phyloP scores from a whole-genome alignment of 2,329 filamentous ascomycete genomes.

The Bipolaris cookei region DNA sequence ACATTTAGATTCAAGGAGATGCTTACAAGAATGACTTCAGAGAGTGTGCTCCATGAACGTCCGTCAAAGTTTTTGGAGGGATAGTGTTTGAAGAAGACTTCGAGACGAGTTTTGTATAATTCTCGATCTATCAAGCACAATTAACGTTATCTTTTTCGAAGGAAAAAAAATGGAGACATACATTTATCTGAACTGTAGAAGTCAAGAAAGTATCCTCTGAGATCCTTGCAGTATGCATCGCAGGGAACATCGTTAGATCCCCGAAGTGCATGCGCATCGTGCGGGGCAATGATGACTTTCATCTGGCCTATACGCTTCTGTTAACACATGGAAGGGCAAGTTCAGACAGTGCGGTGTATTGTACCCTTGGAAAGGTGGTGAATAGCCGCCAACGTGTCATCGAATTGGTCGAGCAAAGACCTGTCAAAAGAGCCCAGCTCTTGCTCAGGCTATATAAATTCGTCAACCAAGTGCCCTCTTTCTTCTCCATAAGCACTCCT shows the following conservation, averaged over 20 bases:
- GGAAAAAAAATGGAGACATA: conserved; percentile 10
- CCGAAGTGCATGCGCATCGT: conserved; percentile 44
- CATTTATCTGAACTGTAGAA: conserved; percentile 44
- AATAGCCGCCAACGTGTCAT: conserved; percentile 45
- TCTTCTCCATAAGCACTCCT: not conserved
- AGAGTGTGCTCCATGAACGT: conserved; percentile 38
- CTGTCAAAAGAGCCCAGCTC: conserved; percentile 42
- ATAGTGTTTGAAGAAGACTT: conserved; percentile 46
- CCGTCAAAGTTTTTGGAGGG: conserved; percentile 44
- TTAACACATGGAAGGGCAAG: not conserved
- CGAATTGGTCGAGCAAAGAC: conserved; percentile 42
- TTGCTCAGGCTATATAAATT: conserved; percentile 31
- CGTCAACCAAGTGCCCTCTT: conserved; percentile 1
- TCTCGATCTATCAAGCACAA: conserved; percentile 26
- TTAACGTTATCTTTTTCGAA: not conserved
- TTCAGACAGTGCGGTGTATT: not conserved
- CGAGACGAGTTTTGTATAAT: conserved; percentile 41
- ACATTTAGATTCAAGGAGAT: not conserved
- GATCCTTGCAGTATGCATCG: conserved; percentile 44
- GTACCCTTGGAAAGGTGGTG: conserved; percentile 44
- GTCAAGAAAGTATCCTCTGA: conserved; percentile 42
- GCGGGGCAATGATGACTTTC: conserved; percentile 47
- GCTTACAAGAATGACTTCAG: conserved; percentile 43
- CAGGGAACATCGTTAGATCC: conserved; percentile 41
- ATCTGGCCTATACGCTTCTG: conserved; percentile 29